phyloP scores from a whole-genome alignment of 192 early-diverging fungal species.

The Coemansia pectinata region DNA sequence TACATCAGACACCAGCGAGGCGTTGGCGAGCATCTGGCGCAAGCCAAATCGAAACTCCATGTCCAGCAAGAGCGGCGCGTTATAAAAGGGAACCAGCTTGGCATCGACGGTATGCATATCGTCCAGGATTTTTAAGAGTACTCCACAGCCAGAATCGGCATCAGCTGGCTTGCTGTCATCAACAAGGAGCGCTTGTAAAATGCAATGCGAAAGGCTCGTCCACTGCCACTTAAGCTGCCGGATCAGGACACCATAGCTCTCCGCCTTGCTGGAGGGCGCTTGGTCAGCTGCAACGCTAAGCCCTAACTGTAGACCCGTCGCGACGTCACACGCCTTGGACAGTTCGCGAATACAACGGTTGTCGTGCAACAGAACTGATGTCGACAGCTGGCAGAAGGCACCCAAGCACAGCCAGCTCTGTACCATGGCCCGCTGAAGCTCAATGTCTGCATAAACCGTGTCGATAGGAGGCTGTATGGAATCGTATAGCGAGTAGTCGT shows the following conservation, averaged over 20 bases:
- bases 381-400: slow-evolving; percentile 19
- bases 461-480: slow-evolving; percentile 14
- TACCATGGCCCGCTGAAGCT: slow-evolving; percentile 31
- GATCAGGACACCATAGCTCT: slow-evolving; percentile 13
- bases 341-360: slow-evolving; percentile 24
- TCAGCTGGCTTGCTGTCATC: slow-evolving; percentile 13
- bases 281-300: not conserved
- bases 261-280: not conserved
- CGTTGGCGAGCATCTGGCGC: slow-evolving; percentile 55
- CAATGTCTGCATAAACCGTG: slow-evolving; percentile 16
- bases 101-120: slow-evolving; percentile 60
- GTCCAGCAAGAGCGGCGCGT: slow-evolving; percentile 85
- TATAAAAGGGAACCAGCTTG: slow-evolving; percentile 57
- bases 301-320: slow-evolving; percentile 20
- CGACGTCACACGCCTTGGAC: slow-evolving; percentile 38
- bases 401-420: slow-evolving; percentile 33
- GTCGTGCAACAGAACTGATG: slow-evolving; percentile 28
- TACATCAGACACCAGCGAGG: slow-evolving; percentile 12
- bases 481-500: slow-evolving; percentile 33
- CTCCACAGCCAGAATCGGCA: slow-evolving; percentile 6
- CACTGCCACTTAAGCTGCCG: slow-evolving; percentile 54
- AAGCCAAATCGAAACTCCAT: slow-evolving; percentile 75
- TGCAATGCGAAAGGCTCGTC: slow-evolving; percentile 28
- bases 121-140: slow-evolving; percentile 65
- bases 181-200: slow-evolving; percentile 26